Percentiles rank a stretch among this genome's conserved stretches.
phyloP scores from a whole-genome alignment of 208 protist genomes.

The Kentomonas sorsogonicus region DNA sequence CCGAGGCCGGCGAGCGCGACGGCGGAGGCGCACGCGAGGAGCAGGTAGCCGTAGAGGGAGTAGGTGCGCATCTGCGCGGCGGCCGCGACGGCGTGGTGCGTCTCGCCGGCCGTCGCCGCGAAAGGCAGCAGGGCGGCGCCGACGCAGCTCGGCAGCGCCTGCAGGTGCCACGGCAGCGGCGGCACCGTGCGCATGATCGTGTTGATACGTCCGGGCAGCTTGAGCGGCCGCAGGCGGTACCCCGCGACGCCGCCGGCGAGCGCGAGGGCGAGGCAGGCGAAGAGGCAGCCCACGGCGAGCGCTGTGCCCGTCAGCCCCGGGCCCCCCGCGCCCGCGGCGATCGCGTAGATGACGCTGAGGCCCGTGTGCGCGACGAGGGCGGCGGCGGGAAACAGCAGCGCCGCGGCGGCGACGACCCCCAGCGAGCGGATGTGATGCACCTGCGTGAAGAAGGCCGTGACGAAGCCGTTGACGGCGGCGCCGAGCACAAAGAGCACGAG shows the following conservation, averaged over 20 bases:
- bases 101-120: slow-evolving; percentile 96
- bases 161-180: slow-evolving; percentile 73
- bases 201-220: slow-evolving; percentile 83
- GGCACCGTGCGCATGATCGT: slow-evolving; percentile 92
- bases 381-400: slow-evolving; percentile 41
- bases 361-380: slow-evolving; percentile 40
- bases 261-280: slow-evolving; percentile 90
- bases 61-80: slow-evolving; percentile 88
- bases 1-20: slow-evolving; percentile 90
- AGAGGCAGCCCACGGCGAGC: too few relatives aligned
- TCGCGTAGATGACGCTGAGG: slow-evolving; percentile 56
- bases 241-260: slow-evolving; percentile 88
- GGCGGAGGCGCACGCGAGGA: slow-evolving; percentile 93
- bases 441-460: slow-evolving; percentile 73
- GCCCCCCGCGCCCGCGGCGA: slow-evolving; percentile 27
- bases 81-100: slow-evolving; percentile 94
- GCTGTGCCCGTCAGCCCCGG: too few relatives aligned
- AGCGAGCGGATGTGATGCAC: slow-evolving; percentile 68
- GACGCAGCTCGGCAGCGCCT: slow-evolving; percentile 20
- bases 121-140: slow-evolving; percentile 90
- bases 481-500: slow-evolving; percentile 52
- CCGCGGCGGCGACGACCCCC: slow-evolving; percentile 60
- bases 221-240: slow-evolving; percentile 53
- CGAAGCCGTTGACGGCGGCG: slow-evolving; percentile 73
- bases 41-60: slow-evolving; percentile 95